Evolutionary conservation across 345 rosid genomes (phyloP).

Genomic region (Combretum micranthum): DNA sequence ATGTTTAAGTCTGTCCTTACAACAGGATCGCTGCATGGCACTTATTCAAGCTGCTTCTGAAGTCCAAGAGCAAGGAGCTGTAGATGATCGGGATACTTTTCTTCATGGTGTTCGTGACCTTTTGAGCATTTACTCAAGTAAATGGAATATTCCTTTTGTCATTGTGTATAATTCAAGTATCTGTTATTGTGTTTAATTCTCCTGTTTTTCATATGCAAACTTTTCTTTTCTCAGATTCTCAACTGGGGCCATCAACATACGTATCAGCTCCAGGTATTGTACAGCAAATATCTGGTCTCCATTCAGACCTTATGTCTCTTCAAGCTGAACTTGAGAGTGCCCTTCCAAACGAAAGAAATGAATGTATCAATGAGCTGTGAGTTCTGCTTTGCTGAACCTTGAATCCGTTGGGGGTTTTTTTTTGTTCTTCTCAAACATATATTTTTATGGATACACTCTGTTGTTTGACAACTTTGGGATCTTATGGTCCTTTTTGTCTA

Average conservation of each 20-base stretch:
- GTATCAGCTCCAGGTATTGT: constrained; percentile 92
- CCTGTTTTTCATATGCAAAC: constrained; percentile 6
- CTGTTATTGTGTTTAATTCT: neutral
- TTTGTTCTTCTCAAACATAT: no score
- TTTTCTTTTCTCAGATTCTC: constrained; percentile 47
- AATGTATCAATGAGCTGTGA: constrained; percentile 90
- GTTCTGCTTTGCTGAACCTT: constrained; percentile 13
- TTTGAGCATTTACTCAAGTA: constrained; percentile 86
- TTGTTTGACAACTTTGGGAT: no score
- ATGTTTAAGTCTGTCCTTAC: neutral
- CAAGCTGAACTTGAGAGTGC: constrained; percentile 88
- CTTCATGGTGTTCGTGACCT: constrained; percentile 95
- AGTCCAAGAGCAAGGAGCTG: constrained; percentile 92
- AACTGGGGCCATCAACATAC: constrained; percentile 66
- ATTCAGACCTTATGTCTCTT: constrained; percentile 63
- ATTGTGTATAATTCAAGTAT: neutral
- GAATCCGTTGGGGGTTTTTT: no score
- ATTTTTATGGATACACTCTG: no score
- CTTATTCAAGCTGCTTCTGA: constrained; percentile 94
- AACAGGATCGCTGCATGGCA: constrained; percentile 64
- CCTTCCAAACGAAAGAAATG: constrained; percentile 82
- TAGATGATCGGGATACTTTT: constrained; percentile 86
- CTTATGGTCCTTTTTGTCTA: no score
- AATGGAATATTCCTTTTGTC: neutral
- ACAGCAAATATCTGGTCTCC: constrained; percentile 77